Evolutionary conservation across 805 yeast genomes (phyloP).

Genomic region (Cyberlindnera xylosilytica): DNA sequence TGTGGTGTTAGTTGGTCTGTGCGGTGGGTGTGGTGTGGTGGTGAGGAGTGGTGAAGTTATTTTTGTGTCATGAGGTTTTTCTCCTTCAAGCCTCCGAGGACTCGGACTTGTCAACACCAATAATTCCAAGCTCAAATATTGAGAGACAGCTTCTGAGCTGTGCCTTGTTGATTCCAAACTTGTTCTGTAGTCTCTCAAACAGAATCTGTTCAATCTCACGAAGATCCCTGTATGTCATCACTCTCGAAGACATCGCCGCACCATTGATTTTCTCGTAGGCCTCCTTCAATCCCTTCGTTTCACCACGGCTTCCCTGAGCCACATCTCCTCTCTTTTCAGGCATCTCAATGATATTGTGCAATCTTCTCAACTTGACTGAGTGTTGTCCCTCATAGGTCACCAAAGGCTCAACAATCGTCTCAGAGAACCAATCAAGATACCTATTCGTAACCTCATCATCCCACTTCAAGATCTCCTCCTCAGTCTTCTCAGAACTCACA

Average conservation of each 20-base stretch:
- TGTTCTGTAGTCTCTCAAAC: neutral
- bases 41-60: neutral
- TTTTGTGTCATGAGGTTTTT: constrained; percentile 3
- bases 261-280: neutral
- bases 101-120: too few species aligned
- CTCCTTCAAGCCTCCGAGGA: too few species aligned
- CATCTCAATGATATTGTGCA: constrained; percentile 25
- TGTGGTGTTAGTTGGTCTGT: too few species aligned
- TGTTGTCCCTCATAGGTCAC: constrained; percentile 26
- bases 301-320: neutral
- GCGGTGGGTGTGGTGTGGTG: neutral
- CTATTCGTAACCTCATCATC: constrained; percentile 39
- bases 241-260: neutral
- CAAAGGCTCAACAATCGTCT: constrained; percentile 26
- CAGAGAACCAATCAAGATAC: constrained; percentile 51
- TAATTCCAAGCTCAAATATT: neutral
- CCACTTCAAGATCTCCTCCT: constrained; percentile 44
- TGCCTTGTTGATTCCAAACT: neutral
- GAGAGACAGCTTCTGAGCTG: neutral
- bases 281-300: neutral
- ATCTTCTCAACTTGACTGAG: constrained; percentile 19
- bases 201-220: neutral
- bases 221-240: neutral
- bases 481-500: constrained; percentile 24
- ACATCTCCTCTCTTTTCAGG: constrained; percentile 1